These are phyloP conservation scores for Fusarium sp. DNA, from an alignment of 2,329 filamentous ascomycete genomes.

Conservation along the genomic window DNA sequence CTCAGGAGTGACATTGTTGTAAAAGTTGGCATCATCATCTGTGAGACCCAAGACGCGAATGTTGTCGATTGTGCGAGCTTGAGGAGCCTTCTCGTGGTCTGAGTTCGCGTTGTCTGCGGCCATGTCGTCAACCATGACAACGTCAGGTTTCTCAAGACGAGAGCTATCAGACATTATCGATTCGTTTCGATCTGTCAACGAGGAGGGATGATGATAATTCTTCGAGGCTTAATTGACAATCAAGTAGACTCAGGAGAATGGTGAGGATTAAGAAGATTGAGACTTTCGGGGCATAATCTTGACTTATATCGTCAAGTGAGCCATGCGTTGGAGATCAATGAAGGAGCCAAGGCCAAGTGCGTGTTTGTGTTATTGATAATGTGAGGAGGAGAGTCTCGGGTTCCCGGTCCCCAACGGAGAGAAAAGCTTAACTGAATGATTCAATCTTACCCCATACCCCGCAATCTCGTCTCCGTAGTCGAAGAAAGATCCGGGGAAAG, in stretches of 20 bases:
- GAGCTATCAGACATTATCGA: neutral
- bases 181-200: too few relatives aligned
- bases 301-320: neutral
- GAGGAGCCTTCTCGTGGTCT: conserved; percentile 31
- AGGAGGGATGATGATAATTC: too few relatives aligned
- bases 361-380: too few relatives aligned
- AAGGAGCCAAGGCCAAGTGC: too few relatives aligned
- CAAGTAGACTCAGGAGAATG: neutral
- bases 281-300: neutral
- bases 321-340: too few relatives aligned
- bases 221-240: too few relatives aligned
- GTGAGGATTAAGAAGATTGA: neutral
- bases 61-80: conserved; percentile 42
- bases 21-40: conserved; percentile 28
- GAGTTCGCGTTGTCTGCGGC: neutral
- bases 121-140: conserved; percentile 38
- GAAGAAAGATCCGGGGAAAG: neutral
- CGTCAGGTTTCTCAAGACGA: conserved; percentile 39
- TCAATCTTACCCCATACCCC: neutral
- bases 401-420: too few relatives aligned
- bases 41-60: conserved; percentile 47
- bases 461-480: neutral
- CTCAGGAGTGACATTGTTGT: conserved; percentile 19
- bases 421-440: too few relatives aligned
- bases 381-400: too few relatives aligned